Evolutionary conservation across 768 basidiomycete genomes (phyloP), one percentile per base, ranked within the genome.

Genomic region (Amanita pseudoporphyria): DNA sequence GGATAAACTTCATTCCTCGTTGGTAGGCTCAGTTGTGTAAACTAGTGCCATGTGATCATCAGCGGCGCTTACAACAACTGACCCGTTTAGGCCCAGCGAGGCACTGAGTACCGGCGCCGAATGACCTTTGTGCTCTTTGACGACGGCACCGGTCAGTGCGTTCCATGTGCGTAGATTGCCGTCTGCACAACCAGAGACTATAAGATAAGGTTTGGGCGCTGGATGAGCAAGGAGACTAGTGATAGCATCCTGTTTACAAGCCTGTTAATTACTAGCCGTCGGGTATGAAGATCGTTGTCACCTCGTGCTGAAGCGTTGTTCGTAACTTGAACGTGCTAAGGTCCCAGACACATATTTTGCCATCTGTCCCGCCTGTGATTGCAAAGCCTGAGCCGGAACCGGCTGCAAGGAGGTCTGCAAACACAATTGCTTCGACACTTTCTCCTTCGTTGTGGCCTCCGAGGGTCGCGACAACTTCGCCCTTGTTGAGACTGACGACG

Each of bases 341-440:
- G 67, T 99, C 96, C 93, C 95, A 99, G 30, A 97, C 82, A 57
- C 87, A 91, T 14, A 82, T 86, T 61, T 91, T 94, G 0, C 93
- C 92, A 60, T 99, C 96, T 3, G 95, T 97, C 4, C 80, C 92
- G 9, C 88, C 94, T 2, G 87, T 91, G 0, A 90, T 80, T 9
- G 83, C 82, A 16, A 88, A 79, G 6, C 78, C 79, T 6, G 77
- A 72, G 3, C 76, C 75, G 4, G 70, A 74, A 0, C 80, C 76
- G 9, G 82, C 71, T 6, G 31, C 40, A 5, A 35, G 19, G 16
- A 94, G 67, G 57, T 93, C 89, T 21, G 93, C 76, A 60, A 95
- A 97, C 43, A 74, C 77, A 31, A 94, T 74, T 1, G 83, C 81
- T 67, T 97, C 95, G 21, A 96, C 81, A 57, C 88, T 92, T 60